phyloP scores from a whole-genome alignment of 2,329 filamentous ascomycete genomes.

The Fusarium mundagurra region DNA sequence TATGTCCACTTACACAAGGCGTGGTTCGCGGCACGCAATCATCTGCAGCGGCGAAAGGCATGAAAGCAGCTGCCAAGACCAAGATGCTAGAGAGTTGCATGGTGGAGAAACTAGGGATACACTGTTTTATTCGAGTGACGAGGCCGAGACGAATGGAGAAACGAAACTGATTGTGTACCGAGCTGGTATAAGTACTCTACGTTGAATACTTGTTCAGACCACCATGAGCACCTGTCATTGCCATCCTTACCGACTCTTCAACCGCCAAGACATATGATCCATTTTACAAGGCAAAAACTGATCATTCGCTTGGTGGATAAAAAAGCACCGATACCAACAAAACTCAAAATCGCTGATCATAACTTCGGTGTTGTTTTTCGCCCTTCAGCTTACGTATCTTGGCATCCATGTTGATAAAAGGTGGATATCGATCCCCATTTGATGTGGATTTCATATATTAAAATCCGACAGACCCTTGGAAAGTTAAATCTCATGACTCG shows the following conservation, averaged over 20 bases:
- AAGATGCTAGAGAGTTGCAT: neutral
- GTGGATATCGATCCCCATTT: neutral
- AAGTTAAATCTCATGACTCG: neutral
- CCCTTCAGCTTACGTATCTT: neutral
- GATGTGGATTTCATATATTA: neutral
- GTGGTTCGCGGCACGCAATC: neutral
- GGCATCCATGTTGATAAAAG: neutral
- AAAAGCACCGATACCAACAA: accelerated
- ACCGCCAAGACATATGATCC: neutral
- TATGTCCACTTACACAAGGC: neutral
- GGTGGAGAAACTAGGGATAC: no score
- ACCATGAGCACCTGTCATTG: accelerated
- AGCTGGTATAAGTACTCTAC: neutral
- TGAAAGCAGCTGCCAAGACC: neutral
- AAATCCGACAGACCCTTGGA: neutral
- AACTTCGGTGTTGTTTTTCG: neutral
- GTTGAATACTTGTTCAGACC: no score
- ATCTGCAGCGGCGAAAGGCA: neutral
- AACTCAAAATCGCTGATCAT: neutral
- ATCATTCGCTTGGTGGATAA: neutral
- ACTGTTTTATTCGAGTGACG: accelerated
- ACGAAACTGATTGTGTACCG: no score
- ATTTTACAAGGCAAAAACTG: neutral
- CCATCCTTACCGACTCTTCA: accelerated
- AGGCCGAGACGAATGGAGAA: neutral